phyloP scores from a whole-genome alignment of 2,329 filamentous ascomycete species.

The Aspergillus pseudoviridinutans region DNA sequence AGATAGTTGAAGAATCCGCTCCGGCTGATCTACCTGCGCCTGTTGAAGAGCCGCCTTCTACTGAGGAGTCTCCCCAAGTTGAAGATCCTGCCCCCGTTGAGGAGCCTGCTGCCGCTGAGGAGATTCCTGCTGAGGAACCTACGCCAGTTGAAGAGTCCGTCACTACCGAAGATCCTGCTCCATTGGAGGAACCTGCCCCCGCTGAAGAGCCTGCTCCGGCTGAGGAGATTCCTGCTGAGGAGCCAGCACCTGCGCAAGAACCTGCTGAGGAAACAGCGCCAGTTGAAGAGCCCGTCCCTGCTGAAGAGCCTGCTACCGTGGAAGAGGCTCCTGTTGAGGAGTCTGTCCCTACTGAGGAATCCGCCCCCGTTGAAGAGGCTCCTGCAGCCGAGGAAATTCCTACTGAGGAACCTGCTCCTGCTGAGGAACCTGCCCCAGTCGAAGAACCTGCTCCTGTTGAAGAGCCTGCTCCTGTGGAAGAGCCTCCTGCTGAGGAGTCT shows the following conservation, averaged over 20 bases:
- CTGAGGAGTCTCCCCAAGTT: conserved; percentile 2
- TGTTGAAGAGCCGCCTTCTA: neutral
- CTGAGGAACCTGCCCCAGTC: conserved; percentile 1
- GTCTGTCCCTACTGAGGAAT: conserved; percentile 4
- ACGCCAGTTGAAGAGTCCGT: neutral
- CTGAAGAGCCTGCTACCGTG: neutral
- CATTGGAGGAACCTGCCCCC: neutral
- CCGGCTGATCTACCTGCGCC: neutral
- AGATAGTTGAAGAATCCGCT: neutral
- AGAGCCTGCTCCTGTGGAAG: neutral
- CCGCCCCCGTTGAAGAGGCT: conserved; percentile 9
- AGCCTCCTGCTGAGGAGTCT: conserved; percentile 6
- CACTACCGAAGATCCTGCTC: too few species aligned
- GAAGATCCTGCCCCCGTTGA: conserved; percentile 12
- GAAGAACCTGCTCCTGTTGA: conserved; percentile 4
- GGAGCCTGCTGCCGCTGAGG: conserved; percentile 4
- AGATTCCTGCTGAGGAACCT: conserved; percentile 14
- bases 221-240: conserved; percentile 11
- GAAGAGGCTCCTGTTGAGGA: conserved; percentile 1
- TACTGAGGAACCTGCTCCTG: conserved; percentile 11
- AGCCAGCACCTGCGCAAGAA: conserved; percentile 14
- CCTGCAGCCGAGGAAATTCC: conserved; percentile 6
- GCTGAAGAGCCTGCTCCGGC: conserved; percentile 7
- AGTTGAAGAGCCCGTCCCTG: too few species aligned
- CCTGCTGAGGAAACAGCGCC: conserved; percentile 13